Conservation (phyloP, 768 basidiomycete genomes). For the Pleurotus tuoliensis region DNA sequence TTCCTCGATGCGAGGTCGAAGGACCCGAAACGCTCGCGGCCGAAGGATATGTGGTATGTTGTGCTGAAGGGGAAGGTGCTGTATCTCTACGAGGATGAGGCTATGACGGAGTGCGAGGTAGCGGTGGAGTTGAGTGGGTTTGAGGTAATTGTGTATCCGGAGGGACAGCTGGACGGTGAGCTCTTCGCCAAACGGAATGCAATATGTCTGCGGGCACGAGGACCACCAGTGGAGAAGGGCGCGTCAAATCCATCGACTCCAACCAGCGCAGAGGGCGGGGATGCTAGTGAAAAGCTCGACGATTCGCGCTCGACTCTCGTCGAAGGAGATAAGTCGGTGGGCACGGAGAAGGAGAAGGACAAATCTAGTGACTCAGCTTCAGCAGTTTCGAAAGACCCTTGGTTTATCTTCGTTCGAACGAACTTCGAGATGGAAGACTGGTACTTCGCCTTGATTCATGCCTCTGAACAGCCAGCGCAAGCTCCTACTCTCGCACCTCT, state of each 20-base stretch:
- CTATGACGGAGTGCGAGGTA: conserved; percentile 84
- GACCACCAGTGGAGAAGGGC: conserved; percentile 24
- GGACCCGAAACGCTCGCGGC: conserved; percentile 77
- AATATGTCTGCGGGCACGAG: conserved; percentile 67
- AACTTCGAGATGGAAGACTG: conserved; percentile 97
- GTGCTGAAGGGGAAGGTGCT: conserved; percentile 89
- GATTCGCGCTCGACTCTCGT: conserved; percentile 15
- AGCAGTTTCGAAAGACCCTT: conserved; percentile 49
- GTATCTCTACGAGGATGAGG: conserved; percentile 92
- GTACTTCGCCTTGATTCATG: conserved; percentile 80
- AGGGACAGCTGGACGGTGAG: conserved; percentile 79
- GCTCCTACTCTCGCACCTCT: conserved; percentile 60
- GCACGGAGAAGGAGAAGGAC: conserved; percentile 39
- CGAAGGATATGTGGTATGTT: conserved; percentile 92
- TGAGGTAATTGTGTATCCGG: conserved; percentile 72
- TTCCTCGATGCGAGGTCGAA: conserved; percentile 81
- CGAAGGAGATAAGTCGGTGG: conserved; percentile 29
- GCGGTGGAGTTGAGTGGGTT: conserved; percentile 84
- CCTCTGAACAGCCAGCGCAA: conserved; percentile 59
- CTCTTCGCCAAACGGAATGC: conserved; percentile 89
- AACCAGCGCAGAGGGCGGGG: conserved; percentile 37
- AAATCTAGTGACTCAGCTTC: conserved; percentile 46
- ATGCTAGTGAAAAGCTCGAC: conserved; percentile 26
- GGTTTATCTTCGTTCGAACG: conserved; percentile 91
- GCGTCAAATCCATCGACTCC: conserved; percentile 52